Percentiles rank a stretch among this genome's conserved stretches.
Evolutionary conservation across 495 filamentous ascomycete genomes (phyloP).

Genomic region (Parathielavia hyrcaniae): DNA sequence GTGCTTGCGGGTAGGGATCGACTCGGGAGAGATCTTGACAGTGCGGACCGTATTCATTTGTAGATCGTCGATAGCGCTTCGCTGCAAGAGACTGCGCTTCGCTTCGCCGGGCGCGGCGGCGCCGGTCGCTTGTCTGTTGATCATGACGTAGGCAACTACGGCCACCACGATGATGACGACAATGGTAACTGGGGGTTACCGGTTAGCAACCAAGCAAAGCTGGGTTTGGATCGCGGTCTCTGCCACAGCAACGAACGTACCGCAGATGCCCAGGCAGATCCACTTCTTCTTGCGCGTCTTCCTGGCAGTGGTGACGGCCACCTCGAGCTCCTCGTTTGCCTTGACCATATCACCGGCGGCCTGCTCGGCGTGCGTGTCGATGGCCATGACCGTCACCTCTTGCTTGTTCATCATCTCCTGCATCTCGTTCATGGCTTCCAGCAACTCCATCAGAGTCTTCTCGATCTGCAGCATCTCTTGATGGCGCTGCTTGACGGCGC

Average conservation of each 20-base stretch:
- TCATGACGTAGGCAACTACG: constrained; percentile 43
- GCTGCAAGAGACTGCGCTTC: constrained; percentile 29
- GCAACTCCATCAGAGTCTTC: constrained; percentile 75
- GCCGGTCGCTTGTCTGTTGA: constrained; percentile 26
- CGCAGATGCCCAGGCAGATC: constrained; percentile 77
- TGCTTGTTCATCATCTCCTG: constrained; percentile 74
- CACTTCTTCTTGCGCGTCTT: constrained; percentile 91
- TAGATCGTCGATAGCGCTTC: constrained; percentile 25
- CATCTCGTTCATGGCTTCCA: constrained; percentile 77
- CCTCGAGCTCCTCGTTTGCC: constrained; percentile 71
- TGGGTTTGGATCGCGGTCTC: background rate
- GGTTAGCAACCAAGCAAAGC: constrained; percentile 20
- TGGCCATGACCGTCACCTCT: constrained; percentile 65
- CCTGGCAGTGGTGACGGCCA: constrained; percentile 72
- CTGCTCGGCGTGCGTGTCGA: constrained; percentile 76
- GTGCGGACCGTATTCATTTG: constrained; percentile 30
- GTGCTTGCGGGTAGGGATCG: constrained; percentile 10
- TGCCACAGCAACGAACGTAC: constrained; percentile 50
- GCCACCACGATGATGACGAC: constrained; percentile 47
- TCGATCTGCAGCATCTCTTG: constrained; percentile 88
- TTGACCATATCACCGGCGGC: constrained; percentile 69
- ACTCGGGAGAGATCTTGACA: constrained; percentile 22
- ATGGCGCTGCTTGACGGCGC: constrained; percentile 75
- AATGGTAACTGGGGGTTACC: constrained; percentile 38
- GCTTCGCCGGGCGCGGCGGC: constrained; percentile 4